These are phyloP conservation scores for Cytospora mali DNA, from an alignment of 2,329 filamentous ascomycete species.

Conservation along the genomic window DNA sequence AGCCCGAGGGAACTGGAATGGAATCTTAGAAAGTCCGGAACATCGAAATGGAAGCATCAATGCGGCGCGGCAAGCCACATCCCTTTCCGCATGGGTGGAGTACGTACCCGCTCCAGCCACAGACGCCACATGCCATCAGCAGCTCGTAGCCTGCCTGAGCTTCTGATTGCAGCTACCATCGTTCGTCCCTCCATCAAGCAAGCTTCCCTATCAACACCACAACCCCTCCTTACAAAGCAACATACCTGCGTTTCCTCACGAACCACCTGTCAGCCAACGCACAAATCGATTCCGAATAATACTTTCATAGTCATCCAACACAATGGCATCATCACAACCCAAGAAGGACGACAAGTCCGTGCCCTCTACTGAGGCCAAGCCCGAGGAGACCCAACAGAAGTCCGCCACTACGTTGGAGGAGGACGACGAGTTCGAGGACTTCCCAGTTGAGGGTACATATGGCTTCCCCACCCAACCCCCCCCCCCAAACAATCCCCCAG, in stretches of 20 bases:
- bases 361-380: conserved; percentile 44
- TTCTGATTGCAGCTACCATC: conserved; percentile 23
- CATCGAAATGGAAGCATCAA: no score
- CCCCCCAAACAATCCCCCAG: conserved; percentile 2
- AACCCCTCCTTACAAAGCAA: not conserved
- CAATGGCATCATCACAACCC: conserved; percentile 39
- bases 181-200: not conserved
- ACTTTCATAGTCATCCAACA: conserved; percentile 31
- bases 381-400: conserved; percentile 60
- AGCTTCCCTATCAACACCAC: conserved; percentile 4
- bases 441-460: conserved; percentile 84
- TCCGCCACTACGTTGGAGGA: conserved; percentile 77
- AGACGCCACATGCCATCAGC: conserved; percentile 25
- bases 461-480: not conserved
- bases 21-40: not conserved
- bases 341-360: conserved; percentile 43
- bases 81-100: not conserved
- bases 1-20: not conserved
- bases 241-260: not conserved
- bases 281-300: not conserved
- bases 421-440: conserved; percentile 99
- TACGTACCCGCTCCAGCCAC: conserved; percentile 6
- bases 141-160: conserved; percentile 23
- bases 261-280: not conserved
- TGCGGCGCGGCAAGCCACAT: not conserved